phyloP scores from a whole-genome alignment of 305 asterid genomes.

The Rubia peregrina region DNA sequence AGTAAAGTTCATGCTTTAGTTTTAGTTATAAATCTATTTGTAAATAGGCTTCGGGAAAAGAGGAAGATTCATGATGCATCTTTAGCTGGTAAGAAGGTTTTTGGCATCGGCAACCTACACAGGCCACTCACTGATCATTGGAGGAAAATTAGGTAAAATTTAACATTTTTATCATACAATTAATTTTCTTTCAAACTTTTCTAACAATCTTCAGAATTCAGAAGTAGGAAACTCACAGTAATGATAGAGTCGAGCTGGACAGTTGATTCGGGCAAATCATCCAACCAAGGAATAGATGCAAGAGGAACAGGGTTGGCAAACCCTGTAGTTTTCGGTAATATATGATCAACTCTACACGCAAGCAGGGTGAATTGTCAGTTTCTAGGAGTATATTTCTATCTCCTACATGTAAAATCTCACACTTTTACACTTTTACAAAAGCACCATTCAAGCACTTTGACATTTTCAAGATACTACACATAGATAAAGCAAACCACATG shows the following conservation, averaged over 20 bases:
- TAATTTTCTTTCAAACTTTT: neutral
- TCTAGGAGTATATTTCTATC: slow-evolving; percentile 1
- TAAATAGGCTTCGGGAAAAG: slow-evolving; percentile 91
- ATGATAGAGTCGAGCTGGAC: slow-evolving; percentile 85
- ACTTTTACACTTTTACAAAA: too few species aligned
- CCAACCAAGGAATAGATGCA: slow-evolving; percentile 98
- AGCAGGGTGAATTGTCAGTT: slow-evolving; percentile 10
- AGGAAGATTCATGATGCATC: slow-evolving; percentile 54
- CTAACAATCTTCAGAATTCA: slow-evolving; percentile 15
- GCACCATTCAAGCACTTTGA: too few species aligned
- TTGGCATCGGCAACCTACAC: slow-evolving; percentile 89
- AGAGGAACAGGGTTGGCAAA: slow-evolving; percentile 98
- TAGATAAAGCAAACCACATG: too few species aligned
- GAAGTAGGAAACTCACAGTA: slow-evolving; percentile 54
- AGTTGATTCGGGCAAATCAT: slow-evolving; percentile 88
- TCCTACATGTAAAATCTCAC: neutral
- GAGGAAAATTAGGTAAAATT: too few species aligned
- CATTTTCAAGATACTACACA: too few species aligned
- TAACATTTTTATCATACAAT: too few species aligned
- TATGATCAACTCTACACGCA: slow-evolving; percentile 79
- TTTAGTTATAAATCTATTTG: slow-evolving; percentile 53
- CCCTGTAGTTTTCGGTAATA: slow-evolving; percentile 91
- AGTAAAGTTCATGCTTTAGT: too few species aligned
- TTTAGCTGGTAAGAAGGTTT: slow-evolving; percentile 82
- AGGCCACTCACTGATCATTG: neutral